Conservation (phyloP, 345 rosid genomes). For the Eutrema japonicum region DNA sequence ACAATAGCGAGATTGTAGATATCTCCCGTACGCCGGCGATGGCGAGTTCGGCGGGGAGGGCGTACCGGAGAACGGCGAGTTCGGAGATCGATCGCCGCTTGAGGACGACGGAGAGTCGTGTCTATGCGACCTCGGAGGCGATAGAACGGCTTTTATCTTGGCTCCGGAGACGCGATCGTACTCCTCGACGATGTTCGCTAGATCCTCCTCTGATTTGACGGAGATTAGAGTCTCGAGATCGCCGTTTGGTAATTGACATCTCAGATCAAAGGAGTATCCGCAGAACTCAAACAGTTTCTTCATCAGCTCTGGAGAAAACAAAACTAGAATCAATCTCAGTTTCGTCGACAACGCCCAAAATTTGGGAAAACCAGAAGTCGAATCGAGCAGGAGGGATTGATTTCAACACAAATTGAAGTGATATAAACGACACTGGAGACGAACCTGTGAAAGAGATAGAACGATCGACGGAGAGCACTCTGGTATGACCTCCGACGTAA, state of each 20-base stretch:
- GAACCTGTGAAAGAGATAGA: constrained; percentile 68
- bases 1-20: constrained; percentile 23
- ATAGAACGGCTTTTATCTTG: constrained; percentile 60
- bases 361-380: neutral
- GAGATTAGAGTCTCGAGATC: constrained; percentile 82
- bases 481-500: constrained; percentile 79
- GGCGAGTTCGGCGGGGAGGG: constrained; percentile 44
- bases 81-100: constrained; percentile 48
- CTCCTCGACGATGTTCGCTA: constrained; percentile 54
- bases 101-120: constrained; percentile 56
- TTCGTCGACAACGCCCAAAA: neutral
- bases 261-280: constrained; percentile 51
- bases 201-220: constrained; percentile 78
- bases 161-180: constrained; percentile 47
- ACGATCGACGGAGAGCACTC: constrained; percentile 78
- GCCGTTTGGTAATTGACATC: constrained; percentile 77
- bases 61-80: constrained; percentile 30
- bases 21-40: constrained; percentile 37
- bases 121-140: constrained; percentile 52
- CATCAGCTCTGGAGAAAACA: constrained; percentile 48
- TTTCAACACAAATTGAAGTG: neutral
- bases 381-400: neutral
- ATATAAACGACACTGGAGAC: neutral
- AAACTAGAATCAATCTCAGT: constrained; percentile 14
- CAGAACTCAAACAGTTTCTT: constrained; percentile 48